Evolutionary conservation across 2,329 filamentous ascomycete genomes (phyloP).

Genomic region (Botrytis aclada): DNA sequence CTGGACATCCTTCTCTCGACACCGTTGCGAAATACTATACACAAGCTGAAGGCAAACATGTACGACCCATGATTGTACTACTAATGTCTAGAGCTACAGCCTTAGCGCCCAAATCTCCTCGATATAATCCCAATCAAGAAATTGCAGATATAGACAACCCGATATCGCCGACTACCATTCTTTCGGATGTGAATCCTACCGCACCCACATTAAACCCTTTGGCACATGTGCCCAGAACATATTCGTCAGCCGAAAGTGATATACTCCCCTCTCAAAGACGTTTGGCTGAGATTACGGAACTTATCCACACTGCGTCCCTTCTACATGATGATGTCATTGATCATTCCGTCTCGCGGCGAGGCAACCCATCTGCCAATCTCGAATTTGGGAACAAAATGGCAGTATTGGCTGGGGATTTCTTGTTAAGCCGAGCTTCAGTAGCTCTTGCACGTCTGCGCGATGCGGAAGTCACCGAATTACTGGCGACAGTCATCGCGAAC

Average conservation of each 20-base stretch:
- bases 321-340: slow-evolving; percentile 99
- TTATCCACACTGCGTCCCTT: slow-evolving; percentile 95
- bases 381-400: slow-evolving; percentile 99
- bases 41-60: slow-evolving; percentile 92
- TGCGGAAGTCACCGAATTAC: slow-evolving; percentile 88
- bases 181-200: slow-evolving; percentile 81
- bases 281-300: slow-evolving; percentile 91
- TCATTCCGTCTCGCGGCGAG: slow-evolving; percentile 79
- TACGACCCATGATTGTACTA: slow-evolving; percentile 89
- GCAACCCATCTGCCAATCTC: slow-evolving; percentile 83
- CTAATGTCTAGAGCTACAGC: slow-evolving; percentile 94
- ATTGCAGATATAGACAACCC: slow-evolving; percentile 52
- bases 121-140: slow-evolving; percentile 39
- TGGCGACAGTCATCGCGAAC: slow-evolving; percentile 96
- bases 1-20: slow-evolving; percentile 90
- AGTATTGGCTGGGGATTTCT: slow-evolving; percentile 93
- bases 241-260: slow-evolving; percentile 49
- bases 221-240: slow-evolving; percentile 37
- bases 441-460: slow-evolving; percentile 86
- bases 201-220: slow-evolving; percentile 50
- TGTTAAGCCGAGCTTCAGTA: slow-evolving; percentile 89
- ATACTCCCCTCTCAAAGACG: slow-evolving; percentile 92
- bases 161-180: slow-evolving; percentile 58
- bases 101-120: slow-evolving; percentile 63
- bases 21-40: slow-evolving; percentile 98